Evolutionary conservation across 164 flowering plant species (phyloP).

Genomic region (Umbilicus rupestris): DNA sequence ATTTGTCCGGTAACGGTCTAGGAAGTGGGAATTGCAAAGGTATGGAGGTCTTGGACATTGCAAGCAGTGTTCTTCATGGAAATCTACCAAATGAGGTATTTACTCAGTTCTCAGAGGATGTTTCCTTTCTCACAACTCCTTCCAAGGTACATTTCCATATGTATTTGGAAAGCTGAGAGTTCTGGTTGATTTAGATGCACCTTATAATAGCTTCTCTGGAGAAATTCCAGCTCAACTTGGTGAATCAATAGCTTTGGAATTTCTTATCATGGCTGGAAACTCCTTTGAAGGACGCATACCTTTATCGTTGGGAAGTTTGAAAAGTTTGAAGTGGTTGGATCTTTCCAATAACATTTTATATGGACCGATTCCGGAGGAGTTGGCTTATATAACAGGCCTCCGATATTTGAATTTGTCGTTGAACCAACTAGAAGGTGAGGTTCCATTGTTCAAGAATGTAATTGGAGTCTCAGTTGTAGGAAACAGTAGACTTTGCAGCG

Average conservation of each 20-base stretch:
- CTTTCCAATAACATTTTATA: not conserved
- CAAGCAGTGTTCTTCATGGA: not conserved
- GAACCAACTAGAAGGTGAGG: constrained; percentile 4
- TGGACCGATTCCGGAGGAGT: not conserved
- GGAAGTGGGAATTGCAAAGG: constrained; percentile 16
- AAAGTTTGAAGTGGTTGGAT: not conserved
- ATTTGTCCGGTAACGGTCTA: constrained; percentile 6
- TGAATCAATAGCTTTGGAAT: not conserved
- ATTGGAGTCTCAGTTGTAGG: not conserved
- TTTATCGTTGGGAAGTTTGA: not conserved
- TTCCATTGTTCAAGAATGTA: constrained; percentile 1
- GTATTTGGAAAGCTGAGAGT: not conserved
- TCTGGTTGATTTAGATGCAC: not conserved
- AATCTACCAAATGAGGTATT: not conserved
- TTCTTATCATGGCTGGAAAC: not conserved
- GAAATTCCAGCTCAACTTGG: constrained; percentile 3
- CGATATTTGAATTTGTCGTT: not conserved
- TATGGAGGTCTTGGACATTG: not conserved
- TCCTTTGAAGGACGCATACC: constrained; percentile 1
- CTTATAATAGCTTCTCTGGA: not conserved
- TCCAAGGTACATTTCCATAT: not conserved
- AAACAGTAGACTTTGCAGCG: not conserved
- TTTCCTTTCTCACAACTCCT: not conserved
- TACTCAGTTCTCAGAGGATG: not conserved
- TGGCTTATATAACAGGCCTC: not conserved